A percentile compares a stretch with the other conserved stretches of the same genome.
phyloP scores from a whole-genome alignment of 2,329 filamentous ascomycete genomes.

The Bipolaris bicolor region DNA sequence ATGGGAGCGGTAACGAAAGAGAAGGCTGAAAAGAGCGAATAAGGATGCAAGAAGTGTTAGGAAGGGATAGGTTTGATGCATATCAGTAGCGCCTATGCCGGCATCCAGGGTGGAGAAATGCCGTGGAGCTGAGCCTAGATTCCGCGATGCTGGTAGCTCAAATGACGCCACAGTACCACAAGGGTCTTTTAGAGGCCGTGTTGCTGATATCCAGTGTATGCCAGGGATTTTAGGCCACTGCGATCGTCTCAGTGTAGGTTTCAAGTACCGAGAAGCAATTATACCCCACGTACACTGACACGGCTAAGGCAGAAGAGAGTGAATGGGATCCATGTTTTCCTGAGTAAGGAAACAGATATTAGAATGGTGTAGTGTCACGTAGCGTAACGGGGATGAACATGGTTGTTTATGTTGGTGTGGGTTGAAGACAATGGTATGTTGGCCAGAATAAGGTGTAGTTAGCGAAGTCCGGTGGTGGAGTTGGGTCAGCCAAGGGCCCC shows the following conservation, averaged over 20 bases:
- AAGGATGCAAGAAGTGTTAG: conserved; percentile 1
- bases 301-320: not conserved
- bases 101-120: conserved; percentile 14
- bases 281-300: not conserved
- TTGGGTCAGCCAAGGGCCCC: not conserved
- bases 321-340: conserved; percentile 1
- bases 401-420: not conserved
- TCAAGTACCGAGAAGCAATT: conserved; percentile 7
- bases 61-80: conserved; percentile 13
- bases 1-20: conserved; percentile 22
- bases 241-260: conserved; percentile 8
- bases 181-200: conserved; percentile 10
- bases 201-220: conserved; percentile 7
- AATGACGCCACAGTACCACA: conserved; percentile 22
- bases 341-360: not conserved
- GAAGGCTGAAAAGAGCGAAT: conserved; percentile 18
- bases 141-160: conserved; percentile 24
- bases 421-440: conserved; percentile 6
- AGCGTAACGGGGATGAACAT: conserved; percentile 1
- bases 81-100: conserved; percentile 22
- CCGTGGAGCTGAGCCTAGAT: conserved; percentile 23
- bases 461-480: conserved; percentile 19
- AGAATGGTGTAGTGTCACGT: not conserved
- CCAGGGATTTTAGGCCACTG: conserved; percentile 1
- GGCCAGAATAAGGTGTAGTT: conserved; percentile 11